phyloP scores from a whole-genome alignment of 306 rosid species.

The Erythrophleum fordii region DNA sequence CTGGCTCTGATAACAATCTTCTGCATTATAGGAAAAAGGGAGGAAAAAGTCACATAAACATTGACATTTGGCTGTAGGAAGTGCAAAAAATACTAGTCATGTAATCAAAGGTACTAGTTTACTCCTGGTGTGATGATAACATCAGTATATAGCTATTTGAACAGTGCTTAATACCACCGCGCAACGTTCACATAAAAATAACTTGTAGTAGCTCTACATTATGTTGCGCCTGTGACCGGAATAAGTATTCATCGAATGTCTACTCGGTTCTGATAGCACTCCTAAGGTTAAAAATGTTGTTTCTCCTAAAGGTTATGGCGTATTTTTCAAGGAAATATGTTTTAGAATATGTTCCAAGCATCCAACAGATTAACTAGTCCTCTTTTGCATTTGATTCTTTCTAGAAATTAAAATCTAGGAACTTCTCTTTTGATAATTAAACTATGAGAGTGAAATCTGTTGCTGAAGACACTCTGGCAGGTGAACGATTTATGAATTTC shows the following conservation, averaged over 20 bases:
- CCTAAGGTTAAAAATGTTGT: neutral
- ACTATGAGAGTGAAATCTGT: neutral
- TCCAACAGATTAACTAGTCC: neutral
- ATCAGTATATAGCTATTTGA: neutral
- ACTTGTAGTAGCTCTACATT: neutral
- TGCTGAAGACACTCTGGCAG: neutral
- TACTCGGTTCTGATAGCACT: neutral
- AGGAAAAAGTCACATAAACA: conserved; percentile 24
- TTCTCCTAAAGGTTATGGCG: neutral
- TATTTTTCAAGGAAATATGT: neutral
- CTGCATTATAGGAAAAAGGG: conserved; percentile 46
- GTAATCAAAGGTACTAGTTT: neutral
- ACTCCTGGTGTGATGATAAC: neutral
- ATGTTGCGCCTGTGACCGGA: neutral
- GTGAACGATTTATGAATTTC: neutral
- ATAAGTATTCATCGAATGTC: neutral
- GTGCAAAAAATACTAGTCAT: neutral
- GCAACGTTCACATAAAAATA: conserved; percentile 8
- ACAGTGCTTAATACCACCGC: neutral
- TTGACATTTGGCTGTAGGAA: neutral
- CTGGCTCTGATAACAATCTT: conserved; percentile 39
- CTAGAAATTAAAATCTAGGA: neutral
- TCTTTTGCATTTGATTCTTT: neutral
- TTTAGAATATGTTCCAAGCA: neutral
- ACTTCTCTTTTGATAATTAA: neutral